A percentile compares a stretch with the other conserved stretches of the same genome.
Conservation (phyloP, 2,329 filamentous ascomycete genomes). For the Teratosphaeriaceae sp. region DNA sequence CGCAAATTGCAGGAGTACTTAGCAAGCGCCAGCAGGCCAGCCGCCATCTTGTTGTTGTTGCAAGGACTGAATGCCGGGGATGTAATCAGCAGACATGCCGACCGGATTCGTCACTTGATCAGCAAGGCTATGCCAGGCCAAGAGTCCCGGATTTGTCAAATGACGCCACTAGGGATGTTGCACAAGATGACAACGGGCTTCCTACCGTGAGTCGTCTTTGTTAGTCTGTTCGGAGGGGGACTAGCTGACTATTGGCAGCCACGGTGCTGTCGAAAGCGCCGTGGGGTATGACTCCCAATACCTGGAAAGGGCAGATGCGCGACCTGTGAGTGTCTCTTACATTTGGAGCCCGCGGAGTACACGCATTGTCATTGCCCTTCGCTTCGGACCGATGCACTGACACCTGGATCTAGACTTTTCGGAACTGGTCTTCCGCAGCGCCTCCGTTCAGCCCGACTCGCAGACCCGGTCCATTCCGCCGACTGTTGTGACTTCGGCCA, state of each 20-base stretch:
- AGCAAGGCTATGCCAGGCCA: conserved; percentile 1
- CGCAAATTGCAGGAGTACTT: neutral
- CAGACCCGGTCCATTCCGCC: neutral
- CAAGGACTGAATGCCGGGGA: neutral
- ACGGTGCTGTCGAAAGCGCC: conserved; percentile 3
- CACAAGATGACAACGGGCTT: conserved; percentile 3
- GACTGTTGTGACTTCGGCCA: conserved; percentile 1
- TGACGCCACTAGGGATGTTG: conserved; percentile 3
- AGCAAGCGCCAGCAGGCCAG: neutral
- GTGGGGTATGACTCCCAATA: conserved; percentile 2
- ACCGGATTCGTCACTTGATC: conserved; percentile 2
- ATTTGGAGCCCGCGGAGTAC: conserved; percentile 1
- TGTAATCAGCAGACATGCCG: conserved; percentile 1
- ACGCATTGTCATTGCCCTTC: conserved; percentile 2
- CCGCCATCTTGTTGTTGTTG: neutral
- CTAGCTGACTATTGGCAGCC: conserved; percentile 1
- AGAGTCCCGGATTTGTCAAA: conserved; percentile 1
- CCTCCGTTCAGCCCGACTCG: neutral
- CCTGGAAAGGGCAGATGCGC: conserved; percentile 2
- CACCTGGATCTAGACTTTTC: conserved; percentile 3
- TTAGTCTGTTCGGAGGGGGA: neutral
- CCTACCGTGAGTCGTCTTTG: conserved; percentile 1
- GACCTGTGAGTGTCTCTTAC: neutral
- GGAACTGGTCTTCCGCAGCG: neutral
- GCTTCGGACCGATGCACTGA: conserved; percentile 2